A percentile compares a stretch with the other conserved stretches of the same genome.
Evolutionary conservation across 73 alveolate genomes (phyloP).

Genomic region (Paramecium biaurelia): DNA sequence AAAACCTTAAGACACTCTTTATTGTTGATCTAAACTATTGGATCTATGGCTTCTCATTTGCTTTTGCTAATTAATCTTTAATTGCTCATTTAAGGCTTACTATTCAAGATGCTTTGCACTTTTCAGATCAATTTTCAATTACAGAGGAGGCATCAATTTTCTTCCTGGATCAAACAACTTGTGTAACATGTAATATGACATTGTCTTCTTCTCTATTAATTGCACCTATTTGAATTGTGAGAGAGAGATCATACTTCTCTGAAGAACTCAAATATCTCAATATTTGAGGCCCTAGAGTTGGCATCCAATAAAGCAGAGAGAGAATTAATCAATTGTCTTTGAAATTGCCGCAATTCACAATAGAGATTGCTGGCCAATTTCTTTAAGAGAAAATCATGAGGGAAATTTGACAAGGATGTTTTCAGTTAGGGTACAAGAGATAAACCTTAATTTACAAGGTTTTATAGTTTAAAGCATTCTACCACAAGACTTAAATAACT

Average conservation of each 20-base stretch:
- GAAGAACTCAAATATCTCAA: conserved; percentile 45
- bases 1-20: neutral
- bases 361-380: conserved; percentile 36
- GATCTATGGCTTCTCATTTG: neutral
- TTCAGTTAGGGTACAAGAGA: conserved; percentile 31
- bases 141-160: conserved; percentile 49
- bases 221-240: conserved; percentile 16
- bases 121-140: conserved; percentile 31
- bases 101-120: conserved; percentile 45
- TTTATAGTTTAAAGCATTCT: conserved; percentile 29
- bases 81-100: conserved; percentile 23
- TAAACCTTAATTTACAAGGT: conserved; percentile 27
- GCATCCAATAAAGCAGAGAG: conserved; percentile 27
- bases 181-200: conserved; percentile 27
- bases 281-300: conserved; percentile 27
- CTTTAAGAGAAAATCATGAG: conserved; percentile 42
- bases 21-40: neutral
- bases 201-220: conserved; percentile 33
- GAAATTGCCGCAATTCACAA: conserved; percentile 24
- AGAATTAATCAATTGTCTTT: conserved; percentile 23
- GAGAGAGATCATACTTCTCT: conserved; percentile 25
- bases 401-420: conserved; percentile 18
- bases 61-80: neutral
- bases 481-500: neutral
- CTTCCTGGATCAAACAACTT: conserved; percentile 38